Evolutionary conservation across 805 yeast species (phyloP), one percentile per base, ranked within the genome.

Genomic region (Myxozyma monticola): DNA sequence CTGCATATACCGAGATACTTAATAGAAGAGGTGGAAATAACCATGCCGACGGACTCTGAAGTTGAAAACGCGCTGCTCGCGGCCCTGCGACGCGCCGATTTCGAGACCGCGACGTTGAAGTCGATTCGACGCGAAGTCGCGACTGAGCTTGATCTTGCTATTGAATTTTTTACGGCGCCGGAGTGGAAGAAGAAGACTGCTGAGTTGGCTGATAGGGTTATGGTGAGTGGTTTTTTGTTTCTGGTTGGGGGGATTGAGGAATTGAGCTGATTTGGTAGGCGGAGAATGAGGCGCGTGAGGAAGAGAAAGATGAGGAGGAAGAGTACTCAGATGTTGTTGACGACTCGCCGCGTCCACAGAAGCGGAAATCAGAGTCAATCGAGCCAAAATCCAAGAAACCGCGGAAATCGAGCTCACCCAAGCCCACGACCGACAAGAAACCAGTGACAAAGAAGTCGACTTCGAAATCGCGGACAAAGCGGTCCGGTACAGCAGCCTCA

Each of bases 31-130:
- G n/a, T n/a, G n/a, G n/a, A n/a, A n/a, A n/a, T n/a, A n/a, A n/a
- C n/a, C n/a, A n/a, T n/a, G n/a, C n/a, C n/a, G n/a, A n/a, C n/a
- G n/a, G n/a, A n/a, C n/a, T n/a, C n/a, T n/a, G n/a, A n/a, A n/a
- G n/a, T n/a, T n/a, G n/a, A n/a, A n/a, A n/a, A n/a, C n/a, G n/a
- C n/a, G n/a, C n/a, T n/a, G n/a, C n/a, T n/a, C n/a, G n/a, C n/a
- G n/a, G n/a, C n/a, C n/a, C n/a, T n/a, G n/a, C n/a, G n/a, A n/a
- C 22, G 37, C 20, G 63, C 62, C 1, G 63, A 59, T 37, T 37
- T 61, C 15, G 59, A 57, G 2, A 45, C 45, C 9, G 55, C 54
- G n/a, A 55, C 62, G 9, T 37, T 60, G 26, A 45, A 39, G 30
- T 21, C 45, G 9, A 57, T 61, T 12, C 46, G 62, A 30, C 20